phyloP scores from a whole-genome alignment of 345 rosid genomes.

The Lepidium didymum region DNA sequence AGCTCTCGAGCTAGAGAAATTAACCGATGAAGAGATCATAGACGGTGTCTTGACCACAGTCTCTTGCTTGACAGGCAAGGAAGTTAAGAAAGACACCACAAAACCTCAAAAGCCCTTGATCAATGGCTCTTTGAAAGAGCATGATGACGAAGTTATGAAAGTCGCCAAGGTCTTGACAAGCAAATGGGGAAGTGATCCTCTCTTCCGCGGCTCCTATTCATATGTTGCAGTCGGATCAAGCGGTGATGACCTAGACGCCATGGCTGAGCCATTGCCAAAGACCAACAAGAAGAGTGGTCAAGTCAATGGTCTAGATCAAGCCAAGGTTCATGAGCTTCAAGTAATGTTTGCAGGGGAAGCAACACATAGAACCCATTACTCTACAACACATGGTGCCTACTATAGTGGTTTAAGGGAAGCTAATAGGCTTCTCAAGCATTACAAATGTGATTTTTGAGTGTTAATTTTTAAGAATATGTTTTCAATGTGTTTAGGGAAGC shows the following conservation, averaged over 20 bases:
- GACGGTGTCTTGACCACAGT: slow-evolving; percentile 56
- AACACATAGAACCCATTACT: slow-evolving; percentile 92
- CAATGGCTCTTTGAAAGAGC: slow-evolving; percentile 47
- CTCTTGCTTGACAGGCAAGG: slow-evolving; percentile 41
- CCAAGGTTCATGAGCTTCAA: slow-evolving; percentile 40
- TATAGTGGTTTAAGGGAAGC: slow-evolving; percentile 95
- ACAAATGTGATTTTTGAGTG: slow-evolving; percentile 44
- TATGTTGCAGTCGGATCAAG: slow-evolving; percentile 85
- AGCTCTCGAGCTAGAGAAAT: slow-evolving; percentile 77
- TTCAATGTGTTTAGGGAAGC: slow-evolving; percentile 24
- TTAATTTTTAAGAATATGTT: slow-evolving; percentile 21
- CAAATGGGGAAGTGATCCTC: slow-evolving; percentile 87
- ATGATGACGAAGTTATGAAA: slow-evolving; percentile 24
- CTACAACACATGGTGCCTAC: slow-evolving; percentile 97
- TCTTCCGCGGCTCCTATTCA: slow-evolving; percentile 85
- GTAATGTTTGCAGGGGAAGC: slow-evolving; percentile 97
- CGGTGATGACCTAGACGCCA: slow-evolving; percentile 71
- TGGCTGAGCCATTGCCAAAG: slow-evolving; percentile 87
- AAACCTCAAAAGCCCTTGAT: not conserved
- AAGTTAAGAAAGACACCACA: slow-evolving; percentile 3
- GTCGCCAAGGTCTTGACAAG: slow-evolving; percentile 59
- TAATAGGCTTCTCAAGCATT: slow-evolving; percentile 87
- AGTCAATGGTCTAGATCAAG: slow-evolving; percentile 11
- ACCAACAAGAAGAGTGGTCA: slow-evolving; percentile 15
- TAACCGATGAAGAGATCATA: slow-evolving; percentile 64